phyloP scores from a whole-genome alignment of 257 asterid species.

The Paraleonurus japonicus region DNA sequence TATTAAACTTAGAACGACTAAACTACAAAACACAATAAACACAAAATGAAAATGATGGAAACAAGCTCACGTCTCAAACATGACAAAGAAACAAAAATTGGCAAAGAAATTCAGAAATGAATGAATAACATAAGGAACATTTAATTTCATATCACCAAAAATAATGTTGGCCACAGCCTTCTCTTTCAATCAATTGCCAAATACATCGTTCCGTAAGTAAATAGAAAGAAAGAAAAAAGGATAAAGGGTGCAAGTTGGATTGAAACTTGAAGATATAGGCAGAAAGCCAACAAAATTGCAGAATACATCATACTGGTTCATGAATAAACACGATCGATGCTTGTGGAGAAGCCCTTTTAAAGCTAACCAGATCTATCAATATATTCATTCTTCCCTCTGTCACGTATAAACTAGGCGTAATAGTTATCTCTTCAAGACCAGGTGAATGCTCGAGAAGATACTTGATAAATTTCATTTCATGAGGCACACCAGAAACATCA shows the following conservation, averaged over 20 bases:
- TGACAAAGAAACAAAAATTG: background rate
- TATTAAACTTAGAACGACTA: too few species aligned
- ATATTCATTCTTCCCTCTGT: constrained; percentile 53
- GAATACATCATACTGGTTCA: constrained; percentile 34
- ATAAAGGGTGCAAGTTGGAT: background rate
- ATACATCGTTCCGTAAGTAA: background rate
- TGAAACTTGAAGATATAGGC: background rate
- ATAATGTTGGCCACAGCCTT: background rate
- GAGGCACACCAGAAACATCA: constrained; percentile 54
- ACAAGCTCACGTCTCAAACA: background rate
- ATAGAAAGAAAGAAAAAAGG: too few species aligned
- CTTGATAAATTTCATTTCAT: constrained; percentile 69
- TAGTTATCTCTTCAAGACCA: constrained; percentile 53
- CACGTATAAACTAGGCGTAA: constrained; percentile 47
- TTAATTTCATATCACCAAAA: constrained; percentile 2
- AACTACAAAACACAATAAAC: too few species aligned
- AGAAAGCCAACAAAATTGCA: background rate
- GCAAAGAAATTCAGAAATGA: background rate
- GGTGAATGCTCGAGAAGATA: constrained; percentile 72
- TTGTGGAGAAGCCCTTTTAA: constrained; percentile 72
- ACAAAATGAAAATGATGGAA: background rate
- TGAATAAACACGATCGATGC: constrained; percentile 62
- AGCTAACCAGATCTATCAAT: constrained; percentile 61
- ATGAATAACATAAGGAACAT: background rate
- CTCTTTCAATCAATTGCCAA: background rate